Evolutionary conservation across 805 yeast species (phyloP).

Genomic region (Ogataea chonburiensis): DNA sequence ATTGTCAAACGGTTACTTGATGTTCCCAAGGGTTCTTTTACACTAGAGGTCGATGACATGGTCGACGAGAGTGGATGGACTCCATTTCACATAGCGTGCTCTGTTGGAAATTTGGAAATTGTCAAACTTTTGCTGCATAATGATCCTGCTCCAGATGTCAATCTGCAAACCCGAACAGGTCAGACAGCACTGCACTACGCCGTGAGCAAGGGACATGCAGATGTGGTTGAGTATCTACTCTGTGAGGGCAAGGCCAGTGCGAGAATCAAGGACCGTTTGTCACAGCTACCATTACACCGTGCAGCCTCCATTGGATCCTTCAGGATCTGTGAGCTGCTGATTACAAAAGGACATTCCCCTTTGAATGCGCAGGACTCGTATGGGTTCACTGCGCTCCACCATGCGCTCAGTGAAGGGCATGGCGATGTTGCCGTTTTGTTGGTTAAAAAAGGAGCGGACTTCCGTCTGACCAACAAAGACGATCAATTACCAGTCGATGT

Average conservation of each 20-base stretch:
- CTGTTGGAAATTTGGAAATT: constrained; percentile 63
- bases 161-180: constrained; percentile 61
- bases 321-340: constrained; percentile 53
- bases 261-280: constrained; percentile 63
- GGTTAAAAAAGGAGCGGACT: constrained; percentile 68
- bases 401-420: constrained; percentile 87
- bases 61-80: constrained; percentile 85
- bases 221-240: constrained; percentile 53
- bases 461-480: constrained; percentile 43
- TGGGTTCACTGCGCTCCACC: constrained; percentile 88
- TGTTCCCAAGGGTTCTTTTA: constrained; percentile 28
- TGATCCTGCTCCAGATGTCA: constrained; percentile 57
- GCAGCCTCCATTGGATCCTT: constrained; percentile 78
- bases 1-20: constrained; percentile 47
- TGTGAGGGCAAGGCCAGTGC: constrained; percentile 56
- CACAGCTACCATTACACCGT: constrained; percentile 70
- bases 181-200: constrained; percentile 77
- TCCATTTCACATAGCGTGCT: constrained; percentile 77
- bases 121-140: constrained; percentile 49
- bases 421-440: constrained; percentile 69
- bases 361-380: constrained; percentile 64
- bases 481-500: constrained; percentile 57
- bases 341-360: constrained; percentile 54
- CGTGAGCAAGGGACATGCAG: constrained; percentile 61
- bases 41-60: constrained; percentile 63